Base-by-base conservation (phyloP, 192 early-diverging fungal species). In the Chytriomyces sp. region DNA sequence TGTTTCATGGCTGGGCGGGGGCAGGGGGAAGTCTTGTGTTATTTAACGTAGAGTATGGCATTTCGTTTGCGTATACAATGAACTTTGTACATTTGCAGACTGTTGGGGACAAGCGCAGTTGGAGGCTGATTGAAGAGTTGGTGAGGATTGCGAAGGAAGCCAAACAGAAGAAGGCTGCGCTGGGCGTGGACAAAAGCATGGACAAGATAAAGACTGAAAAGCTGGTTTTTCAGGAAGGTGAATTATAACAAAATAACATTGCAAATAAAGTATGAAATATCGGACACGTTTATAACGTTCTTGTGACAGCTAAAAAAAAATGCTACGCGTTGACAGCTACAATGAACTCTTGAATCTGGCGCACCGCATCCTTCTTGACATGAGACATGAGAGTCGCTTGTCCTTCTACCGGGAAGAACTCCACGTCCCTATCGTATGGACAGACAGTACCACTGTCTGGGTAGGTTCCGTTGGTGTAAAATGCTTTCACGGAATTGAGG, bases 1-100 rank as follows among this genome's bases (percentile, higher is more conserved):
- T 69, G 5, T 86, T 81, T 81, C 50, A 84, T 53, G 90, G 91
- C 18, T 92, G 91, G 91, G 85, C 84, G 5, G 92, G 92, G 2
- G 84, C 83, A 5, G 91, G 92, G 7, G 92, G 92, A 0, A 84
- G 81, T 11, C 23, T 79, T 13, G 78, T 74, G 16, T n/a, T 64
- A 3, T 92, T 86, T 82, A 90, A 91, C 66, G 79, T 70, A 2
- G 83, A 90, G 43, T 80, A 86, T 20, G 80, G 82, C 35, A 82
- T 92, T 53, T 82, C 84, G 0, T 91, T 92, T 45, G 76, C 83
- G 0, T 93, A 91, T 70, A 82, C 84, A 20, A 86, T 84, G 74
- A 92, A 91, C 62, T 82, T 84, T 2, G 81, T 86, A 57, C 82
- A 82, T 13, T 79, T 86, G 66, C 63, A 82, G 46, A 61, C 81